Evolutionary conservation across 495 filamentous ascomycete genomes (phyloP), one percentile per base, ranked within the genome.

Genomic region (Hypoxylon crocopeplum): DNA sequence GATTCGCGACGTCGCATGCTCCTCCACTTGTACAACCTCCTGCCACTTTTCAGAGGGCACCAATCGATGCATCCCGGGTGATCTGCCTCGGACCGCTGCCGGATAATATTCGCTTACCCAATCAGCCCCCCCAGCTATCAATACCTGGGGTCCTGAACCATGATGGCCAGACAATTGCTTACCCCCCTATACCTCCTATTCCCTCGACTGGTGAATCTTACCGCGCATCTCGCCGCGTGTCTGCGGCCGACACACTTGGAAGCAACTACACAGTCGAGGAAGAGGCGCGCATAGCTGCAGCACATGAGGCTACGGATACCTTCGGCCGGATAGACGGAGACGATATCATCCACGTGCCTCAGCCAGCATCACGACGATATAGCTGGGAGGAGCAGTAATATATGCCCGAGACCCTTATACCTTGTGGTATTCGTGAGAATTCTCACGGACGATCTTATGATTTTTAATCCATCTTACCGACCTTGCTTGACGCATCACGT

Each of bases 241-340:
- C 75, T n/a, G 76, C 62, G 17, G 64, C 64, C 22, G 74, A 76
- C 24, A 79, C 79, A 2, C 51, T 82, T 7, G 79, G 81, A 17
- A 80, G 77, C 41, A 79, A 82, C 49, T 83, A 73, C 47, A 83
- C 81, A 0, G 69, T 77, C 13, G 75, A 79, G 32, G 77, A 83
- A 36, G 75, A 77, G 54, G 77, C 69, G 60, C 73, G 72, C 64
- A 69, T 62, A 64, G 75, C 55, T 63, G 77, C 44, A 52, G 73
- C 19, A 22, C 61, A 40, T 6, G 58, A 59, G 1, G 37, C 44
- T 7, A 5, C 25, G 11, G 10, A 39, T 29, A 41, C 27, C 8
- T 52, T 61, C 12, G 61, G 58, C 12, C 59, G 68, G 21, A 58
- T 68, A 52, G 65, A 68, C 22, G 77, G 75, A 0, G 68, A 60